Conservation (phyloP, 208 protist genomes). For the Herpetomonas samuelpessoai region DNA sequence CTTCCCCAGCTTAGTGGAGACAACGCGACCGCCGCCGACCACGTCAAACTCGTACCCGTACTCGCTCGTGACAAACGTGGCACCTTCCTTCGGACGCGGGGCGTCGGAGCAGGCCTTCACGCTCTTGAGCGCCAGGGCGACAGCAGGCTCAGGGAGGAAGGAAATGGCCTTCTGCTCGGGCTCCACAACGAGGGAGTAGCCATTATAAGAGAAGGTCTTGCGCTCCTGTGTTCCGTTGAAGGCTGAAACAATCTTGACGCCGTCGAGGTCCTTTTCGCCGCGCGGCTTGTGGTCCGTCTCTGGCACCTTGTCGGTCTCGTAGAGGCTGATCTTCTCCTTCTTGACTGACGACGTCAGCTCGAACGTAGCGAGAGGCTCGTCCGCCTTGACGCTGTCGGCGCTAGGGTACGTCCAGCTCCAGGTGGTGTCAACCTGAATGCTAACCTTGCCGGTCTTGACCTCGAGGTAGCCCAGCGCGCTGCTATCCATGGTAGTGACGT, state of each 20-base stretch:
- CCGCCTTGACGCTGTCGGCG: not conserved
- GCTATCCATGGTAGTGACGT: slow-evolving; percentile 34
- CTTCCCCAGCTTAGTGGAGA: slow-evolving; percentile 64
- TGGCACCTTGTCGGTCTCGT: slow-evolving; percentile 33
- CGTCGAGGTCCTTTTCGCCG: slow-evolving; percentile 42
- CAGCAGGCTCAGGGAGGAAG: slow-evolving; percentile 33
- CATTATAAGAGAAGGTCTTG: slow-evolving; percentile 48
- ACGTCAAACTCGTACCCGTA: slow-evolving; percentile 64
- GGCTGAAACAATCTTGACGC: slow-evolving; percentile 39
- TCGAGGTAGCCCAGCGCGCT: slow-evolving; percentile 46
- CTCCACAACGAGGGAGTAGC: slow-evolving; percentile 50
- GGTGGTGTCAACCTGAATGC: slow-evolving; percentile 49
- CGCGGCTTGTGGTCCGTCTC: slow-evolving; percentile 29
- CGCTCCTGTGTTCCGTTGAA: slow-evolving; percentile 53
- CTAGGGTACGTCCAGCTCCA: slow-evolving; percentile 42
- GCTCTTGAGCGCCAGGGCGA: slow-evolving; percentile 46
- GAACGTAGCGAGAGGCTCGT: slow-evolving; percentile 25
- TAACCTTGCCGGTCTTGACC: slow-evolving; percentile 40
- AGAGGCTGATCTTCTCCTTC: slow-evolving; percentile 58
- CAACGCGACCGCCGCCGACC: slow-evolving; percentile 42
- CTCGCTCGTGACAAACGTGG: slow-evolving; percentile 45
- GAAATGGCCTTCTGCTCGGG: slow-evolving; percentile 62
- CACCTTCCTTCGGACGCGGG: slow-evolving; percentile 36
- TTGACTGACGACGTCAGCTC: slow-evolving; percentile 48
- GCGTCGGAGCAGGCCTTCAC: slow-evolving; percentile 28